These are phyloP conservation scores for Heterobasidion occidentale DNA, from an alignment of 1,284 basidiomycete genomes.

Conservation along the genomic window DNA sequence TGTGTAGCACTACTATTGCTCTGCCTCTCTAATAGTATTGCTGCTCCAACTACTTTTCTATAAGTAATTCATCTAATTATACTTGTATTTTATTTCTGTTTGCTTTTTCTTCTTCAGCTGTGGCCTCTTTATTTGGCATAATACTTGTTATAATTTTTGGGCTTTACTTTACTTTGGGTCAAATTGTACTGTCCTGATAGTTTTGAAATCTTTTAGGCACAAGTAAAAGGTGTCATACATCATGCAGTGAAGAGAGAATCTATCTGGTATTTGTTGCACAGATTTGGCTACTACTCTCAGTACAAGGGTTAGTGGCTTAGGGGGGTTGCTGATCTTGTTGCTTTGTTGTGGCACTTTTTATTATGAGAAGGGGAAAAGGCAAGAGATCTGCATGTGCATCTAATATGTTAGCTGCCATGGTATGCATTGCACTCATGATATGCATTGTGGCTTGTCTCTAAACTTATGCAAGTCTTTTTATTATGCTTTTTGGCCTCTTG, in stretches of 20 bases:
- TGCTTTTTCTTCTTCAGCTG: not conserved
- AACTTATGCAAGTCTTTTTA: not conserved
- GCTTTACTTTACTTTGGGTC: not conserved
- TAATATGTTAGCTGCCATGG: not conserved
- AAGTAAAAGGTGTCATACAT: not conserved
- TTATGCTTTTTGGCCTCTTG: not conserved
- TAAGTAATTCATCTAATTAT: not conserved
- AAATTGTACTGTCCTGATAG: not conserved
- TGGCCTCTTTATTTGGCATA: not conserved
- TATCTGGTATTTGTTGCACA: not conserved
- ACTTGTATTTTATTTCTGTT: not conserved
- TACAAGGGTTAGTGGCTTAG: not conserved
- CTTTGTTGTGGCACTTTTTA: not conserved
- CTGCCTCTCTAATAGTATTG: not conserved
- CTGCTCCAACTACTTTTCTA: not conserved
- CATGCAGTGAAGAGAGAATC: not conserved
- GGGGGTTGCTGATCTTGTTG: not conserved
- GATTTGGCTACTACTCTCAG: not conserved
- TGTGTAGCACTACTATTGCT: not conserved
- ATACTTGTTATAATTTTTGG: not conserved
- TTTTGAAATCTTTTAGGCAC: not conserved
- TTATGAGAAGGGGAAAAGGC: not conserved
- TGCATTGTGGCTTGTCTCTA: not conserved
- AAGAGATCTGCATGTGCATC: slow-evolving; percentile 1
- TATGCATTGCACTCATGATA: not conserved